Percentiles rank a stretch among this genome's conserved stretches.
Conservation (phyloP, 805 yeast species). For the Myxozyma geophila region DNA sequence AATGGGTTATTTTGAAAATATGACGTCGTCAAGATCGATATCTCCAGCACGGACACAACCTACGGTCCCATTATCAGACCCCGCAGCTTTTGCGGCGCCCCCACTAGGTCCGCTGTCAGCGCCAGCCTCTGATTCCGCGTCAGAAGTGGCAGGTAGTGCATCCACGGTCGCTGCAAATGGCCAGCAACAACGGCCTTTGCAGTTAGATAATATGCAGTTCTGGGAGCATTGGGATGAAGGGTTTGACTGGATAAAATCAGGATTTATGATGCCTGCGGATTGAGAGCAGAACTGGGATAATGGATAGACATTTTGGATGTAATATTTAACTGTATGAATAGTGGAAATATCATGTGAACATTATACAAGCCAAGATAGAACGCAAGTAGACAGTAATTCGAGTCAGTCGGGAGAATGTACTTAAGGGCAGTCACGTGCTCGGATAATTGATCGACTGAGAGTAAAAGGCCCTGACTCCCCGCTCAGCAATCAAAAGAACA, state of each 20-base stretch:
- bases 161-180: neutral
- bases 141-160: neutral
- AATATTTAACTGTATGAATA: no score
- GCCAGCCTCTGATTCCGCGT: neutral
- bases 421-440: no score
- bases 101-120: no score
- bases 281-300: neutral
- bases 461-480: neutral
- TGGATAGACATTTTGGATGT: neutral
- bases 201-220: conserved; percentile 20
- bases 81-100: no score
- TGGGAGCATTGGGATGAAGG: conserved; percentile 36
- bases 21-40: neutral
- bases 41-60: no score
- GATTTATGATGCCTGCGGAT: conserved; percentile 33
- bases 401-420: no score
- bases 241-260: conserved; percentile 33
- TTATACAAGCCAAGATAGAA: no score
- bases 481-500: neutral
- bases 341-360: no score
- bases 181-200: neutral
- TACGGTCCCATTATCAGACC: no score
- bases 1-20: neutral
- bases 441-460: no score
- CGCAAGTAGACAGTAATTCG: no score